Conservation (phyloP, 2,329 filamentous ascomycete genomes). For the Aureobasidium sp. region DNA sequence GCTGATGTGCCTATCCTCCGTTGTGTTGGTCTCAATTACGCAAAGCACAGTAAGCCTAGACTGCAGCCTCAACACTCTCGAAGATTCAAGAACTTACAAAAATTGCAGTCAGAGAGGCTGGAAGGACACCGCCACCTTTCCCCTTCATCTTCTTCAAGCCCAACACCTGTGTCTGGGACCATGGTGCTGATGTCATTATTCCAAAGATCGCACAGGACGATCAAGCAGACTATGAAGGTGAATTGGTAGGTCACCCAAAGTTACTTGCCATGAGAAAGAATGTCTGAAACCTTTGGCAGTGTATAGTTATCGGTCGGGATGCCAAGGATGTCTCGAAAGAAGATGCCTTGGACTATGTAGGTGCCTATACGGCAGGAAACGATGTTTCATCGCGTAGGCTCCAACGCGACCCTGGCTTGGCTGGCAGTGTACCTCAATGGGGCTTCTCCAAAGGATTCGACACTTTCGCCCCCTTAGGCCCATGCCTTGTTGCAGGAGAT, state of each 20-base stretch:
- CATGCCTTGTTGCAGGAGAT: slow-evolving; percentile 39
- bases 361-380: slow-evolving; percentile 49
- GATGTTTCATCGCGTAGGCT: slow-evolving; percentile 49
- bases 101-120: too few relatives aligned
- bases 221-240: too few relatives aligned
- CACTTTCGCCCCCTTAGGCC: slow-evolving; percentile 48
- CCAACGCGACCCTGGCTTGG: slow-evolving; percentile 44
- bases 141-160: too few relatives aligned
- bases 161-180: too few relatives aligned
- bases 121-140: too few relatives aligned
- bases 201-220: too few relatives aligned
- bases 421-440: slow-evolving; percentile 51
- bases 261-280: too few relatives aligned
- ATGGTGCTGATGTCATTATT: too few relatives aligned
- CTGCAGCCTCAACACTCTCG: too few relatives aligned
- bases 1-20: background rate
- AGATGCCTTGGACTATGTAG: slow-evolving; percentile 45
- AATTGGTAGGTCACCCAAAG: too few relatives aligned
- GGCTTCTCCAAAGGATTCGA: slow-evolving; percentile 53
- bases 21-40: background rate
- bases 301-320: slow-evolving; percentile 47
- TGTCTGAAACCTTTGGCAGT: background rate
- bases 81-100: too few relatives aligned
- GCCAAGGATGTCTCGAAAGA: slow-evolving; percentile 44
- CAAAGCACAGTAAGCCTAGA: background rate